Base-by-base conservation (phyloP, 306 rosid genomes). In the Carpinus viminea region DNA sequence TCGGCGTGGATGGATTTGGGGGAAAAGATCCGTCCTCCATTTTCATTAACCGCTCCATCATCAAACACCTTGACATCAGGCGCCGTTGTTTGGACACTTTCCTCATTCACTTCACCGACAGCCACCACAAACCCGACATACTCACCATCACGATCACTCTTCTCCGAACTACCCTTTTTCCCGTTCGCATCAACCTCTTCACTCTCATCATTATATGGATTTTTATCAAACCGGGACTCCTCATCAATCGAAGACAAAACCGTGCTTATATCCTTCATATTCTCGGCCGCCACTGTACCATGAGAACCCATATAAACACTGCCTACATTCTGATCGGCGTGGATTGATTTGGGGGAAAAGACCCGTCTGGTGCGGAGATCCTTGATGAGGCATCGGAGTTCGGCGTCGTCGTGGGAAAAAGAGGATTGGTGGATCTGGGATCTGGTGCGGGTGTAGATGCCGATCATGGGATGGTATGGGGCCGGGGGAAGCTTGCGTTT, bases 361-460 rank as follows among this genome's bases (percentile, higher is more conserved):
- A 94, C 87, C 47, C 97, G 84, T 72, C 85, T 85, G 24, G 81
- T 36, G 1, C 98, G 98, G 66, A 94, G 91, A 74, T 94, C 97
- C 83, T 90, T 92, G 7, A 84, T 78, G 20, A 68, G 71, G 74
- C 8, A 12, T 26, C 12, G 43, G 54, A 78, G 70, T 3, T 74
- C 62, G 12, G 54, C 73, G 7, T 12, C 78, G 13, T 59, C 82
- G 2, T 18, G 77, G 50, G 34, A 7, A 1, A 65, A 4, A 2
- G 79, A 38, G 54, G 7, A 15, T 38, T 57, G 73, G 9, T 1
- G 53, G 62, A 70, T 20, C 74, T 51, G 85, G 1, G 80, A 59
- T 71, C 65, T 78, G 79, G 80, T 82, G 54, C 85, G 75, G 50
- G 86, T 85, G 74, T 46, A 16, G 59, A 72, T 38, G 15, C 57